Base-by-base conservation (phyloP, 1,284 basidiomycete genomes). In the Fomitiporia mediterranea region DNA sequence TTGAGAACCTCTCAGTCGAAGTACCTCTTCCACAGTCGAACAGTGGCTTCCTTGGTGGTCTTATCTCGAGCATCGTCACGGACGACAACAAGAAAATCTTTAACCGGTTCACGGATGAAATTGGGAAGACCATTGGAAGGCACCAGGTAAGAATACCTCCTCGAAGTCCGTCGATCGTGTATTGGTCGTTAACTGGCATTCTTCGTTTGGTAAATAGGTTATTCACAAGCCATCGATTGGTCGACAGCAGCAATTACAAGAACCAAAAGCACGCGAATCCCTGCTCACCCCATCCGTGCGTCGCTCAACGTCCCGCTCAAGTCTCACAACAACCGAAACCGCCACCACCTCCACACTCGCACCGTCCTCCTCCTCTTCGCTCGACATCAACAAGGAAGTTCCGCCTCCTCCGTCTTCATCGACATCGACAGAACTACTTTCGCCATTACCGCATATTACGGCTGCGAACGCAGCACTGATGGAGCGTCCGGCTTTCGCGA, bases 41-140 rank as follows among this genome's bases (percentile, higher is more conserved):
- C 40, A 78, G 74, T 46, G 83, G 89, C 4, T 73, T 94, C 23
- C 71, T 95, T 35, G 90, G 92, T 51, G 91, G 92, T 52, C 69
- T 98, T 27, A 91, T 94, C 83, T 90, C 86, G 47, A 85, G 86
- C 34, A 89, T 98, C 55, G 85, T 94, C 6, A 90, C 90, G 0
- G 89, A 94, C 62, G 91, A 83, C 63, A 94, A 92, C 71, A 89
- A 85, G 73, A 89, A 84, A 72, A 83, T 90, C 42, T 88, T 92
- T 72, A 84, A 91, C 70, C 84, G 83, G 69, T 78, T 97, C 63
- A 94, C 91, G 8, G 95, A 98, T 69, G 92, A 94, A 63, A 83
- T 98, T 58, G 95, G 94, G 1, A 91, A 92, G 68, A 89, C 91
- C 0, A 88, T 98, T 51, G 94, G 95, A 44, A 93, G 85, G 67